Base-by-base conservation (phyloP, 1,284 basidiomycete genomes). In the Leccinum pseudoinsigne region DNA sequence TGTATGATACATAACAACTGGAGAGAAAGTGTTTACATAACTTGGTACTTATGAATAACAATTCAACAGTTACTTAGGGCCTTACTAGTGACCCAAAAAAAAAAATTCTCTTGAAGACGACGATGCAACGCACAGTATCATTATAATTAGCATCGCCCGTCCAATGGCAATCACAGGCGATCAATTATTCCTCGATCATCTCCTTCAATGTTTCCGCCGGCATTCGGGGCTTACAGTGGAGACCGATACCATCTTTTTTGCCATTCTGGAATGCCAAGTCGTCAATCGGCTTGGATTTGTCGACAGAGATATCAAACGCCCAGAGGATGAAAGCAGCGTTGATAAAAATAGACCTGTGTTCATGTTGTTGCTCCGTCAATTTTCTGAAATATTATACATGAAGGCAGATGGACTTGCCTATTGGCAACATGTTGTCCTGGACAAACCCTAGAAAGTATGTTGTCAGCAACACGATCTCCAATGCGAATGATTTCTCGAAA, bases 391-490 rank as follows among this genome's bases (percentile, higher is more conserved):
- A 34, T 34, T 10, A 6, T 26, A 23, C 18, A 12, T 12, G 21
- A 23, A 51, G 42, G 28, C 12, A 12, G 18, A 9, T 3, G 12
- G 2, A 64, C 67, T 60, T 61, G 26, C 63, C 50, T 60, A 14
- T 21, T 42, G 3, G 67, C 57, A 34, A 68, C 16, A 14, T 67
- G 56, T 50, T 67, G 62, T 47, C 64, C 67, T 1, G 67, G 67
- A 45, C 67, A 66, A 12, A 62, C 60, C 4, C 64, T 66, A 26
- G 23, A 58, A 2, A 16, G 12, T 10, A 2, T 16, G n/a, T 26
- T 26, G 11, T 68, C 31, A 61, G 18, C 16, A 5, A 38, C 8
- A 26, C n/a, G 8, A 3, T 16, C 3, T 4, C 12, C 2, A 14
- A 12, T 2, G 14, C 2, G 6, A 6, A 11, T 8, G 10, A 34